phyloP scores from a whole-genome alignment of 441 rosid genomes.

The Capsella rubella region DNA sequence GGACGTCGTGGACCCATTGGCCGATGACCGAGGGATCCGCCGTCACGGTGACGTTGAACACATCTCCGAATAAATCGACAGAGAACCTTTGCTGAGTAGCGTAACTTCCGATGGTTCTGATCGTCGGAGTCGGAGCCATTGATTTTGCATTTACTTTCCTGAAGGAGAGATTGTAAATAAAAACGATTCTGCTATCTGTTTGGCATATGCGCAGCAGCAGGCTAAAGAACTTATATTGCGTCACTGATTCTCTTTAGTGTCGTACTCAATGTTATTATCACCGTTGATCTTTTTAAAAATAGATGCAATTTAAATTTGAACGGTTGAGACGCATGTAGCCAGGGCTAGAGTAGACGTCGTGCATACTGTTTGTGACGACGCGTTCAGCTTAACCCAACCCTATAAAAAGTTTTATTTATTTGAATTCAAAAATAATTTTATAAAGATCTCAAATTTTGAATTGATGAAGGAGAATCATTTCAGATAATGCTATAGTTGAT shows the following conservation, averaged over 20 bases:
- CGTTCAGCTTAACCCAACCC: too few species aligned
- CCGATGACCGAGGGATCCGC: background rate
- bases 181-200: background rate
- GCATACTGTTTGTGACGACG: background rate
- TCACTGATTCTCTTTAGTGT: background rate
- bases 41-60: background rate
- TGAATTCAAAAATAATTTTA: background rate
- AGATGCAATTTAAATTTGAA: background rate
- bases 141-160: background rate
- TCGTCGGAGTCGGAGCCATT: background rate
- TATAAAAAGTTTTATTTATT: background rate
- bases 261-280: background rate
- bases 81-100: background rate
- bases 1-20: background rate
- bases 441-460: too few species aligned
- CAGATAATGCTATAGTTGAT: too few species aligned
- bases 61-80: background rate
- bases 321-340: constrained; percentile 14
- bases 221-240: background rate
- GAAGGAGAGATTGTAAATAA: background rate
- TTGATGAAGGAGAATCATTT: too few species aligned
- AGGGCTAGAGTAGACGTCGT: background rate
- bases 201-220: too few species aligned
- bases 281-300: constrained; percentile 7
- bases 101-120: background rate